A percentile compares a stretch with the other conserved stretches of the same genome.
Conservation (phyloP, 495 filamentous ascomycete species). For the Penicillium angulare region DNA sequence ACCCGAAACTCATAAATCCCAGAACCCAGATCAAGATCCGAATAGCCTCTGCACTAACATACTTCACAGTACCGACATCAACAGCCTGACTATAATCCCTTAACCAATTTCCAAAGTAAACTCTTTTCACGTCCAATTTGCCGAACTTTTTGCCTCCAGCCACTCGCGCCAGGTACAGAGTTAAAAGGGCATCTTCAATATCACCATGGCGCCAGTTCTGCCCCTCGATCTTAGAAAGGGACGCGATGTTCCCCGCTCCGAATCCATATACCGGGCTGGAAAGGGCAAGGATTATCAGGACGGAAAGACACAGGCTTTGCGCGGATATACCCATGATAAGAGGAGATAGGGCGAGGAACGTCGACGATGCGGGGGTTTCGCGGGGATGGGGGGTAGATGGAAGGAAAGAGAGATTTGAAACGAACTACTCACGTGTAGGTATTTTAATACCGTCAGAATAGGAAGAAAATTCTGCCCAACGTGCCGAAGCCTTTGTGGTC, state of each 20-base stretch:
- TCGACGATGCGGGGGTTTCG: no score
- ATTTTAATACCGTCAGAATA: background rate
- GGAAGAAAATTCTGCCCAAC: conserved; percentile 4
- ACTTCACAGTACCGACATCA: conserved; percentile 88
- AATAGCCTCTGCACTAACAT: conserved; percentile 84
- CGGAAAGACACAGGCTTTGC: conserved; percentile 38
- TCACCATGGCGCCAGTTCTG: conserved; percentile 89
- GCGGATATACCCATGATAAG: conserved; percentile 24
- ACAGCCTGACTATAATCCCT: conserved; percentile 66
- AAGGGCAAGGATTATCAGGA: conserved; percentile 58
- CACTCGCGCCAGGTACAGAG: conserved; percentile 68
- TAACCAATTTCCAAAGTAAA: conserved; percentile 91
- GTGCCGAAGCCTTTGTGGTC: conserved; percentile 5
- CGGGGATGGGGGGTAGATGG: conserved; percentile 2
- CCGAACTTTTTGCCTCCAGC: conserved; percentile 82
- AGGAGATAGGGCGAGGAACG: background rate
- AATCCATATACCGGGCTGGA: conserved; percentile 71
- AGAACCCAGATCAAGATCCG: conserved; percentile 71
- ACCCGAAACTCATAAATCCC: conserved; percentile 58
- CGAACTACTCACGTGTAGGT: no score
- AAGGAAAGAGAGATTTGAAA: no score
- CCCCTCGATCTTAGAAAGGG: conserved; percentile 75
- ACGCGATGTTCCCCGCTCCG: conserved; percentile 82
- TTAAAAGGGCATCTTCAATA: conserved; percentile 85
- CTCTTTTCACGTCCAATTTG: conserved; percentile 82